Base-by-base conservation (phyloP, 306 rosid genomes). In the Vigna angularis region DNA sequence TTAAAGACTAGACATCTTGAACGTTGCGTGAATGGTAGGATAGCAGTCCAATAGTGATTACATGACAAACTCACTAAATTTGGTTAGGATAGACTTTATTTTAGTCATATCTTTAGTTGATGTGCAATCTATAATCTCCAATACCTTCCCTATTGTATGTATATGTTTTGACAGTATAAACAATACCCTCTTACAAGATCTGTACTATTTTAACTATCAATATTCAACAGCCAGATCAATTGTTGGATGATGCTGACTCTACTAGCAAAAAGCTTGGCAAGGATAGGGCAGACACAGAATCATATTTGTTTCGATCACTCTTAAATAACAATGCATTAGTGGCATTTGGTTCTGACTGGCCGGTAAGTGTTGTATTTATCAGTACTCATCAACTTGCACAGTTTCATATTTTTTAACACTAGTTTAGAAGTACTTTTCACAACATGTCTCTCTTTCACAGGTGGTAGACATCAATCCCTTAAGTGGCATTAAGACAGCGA, bases 271-370 rank as follows among this genome's bases (percentile, higher is more conserved):
- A 90, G 86, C 97, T 94, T 73, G 98, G 97, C 84, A 28, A 72
- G 56, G 89, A 90, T 65, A 94, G 98, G 86, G 97, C 97, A 75
- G 89, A 87, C 72, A 90, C 69, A 61, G 96, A 73, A 53, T 90
- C 97, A 10, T 94, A 86, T 83, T 75, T 91, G 51, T 94, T 91
- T 52, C 78, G 57, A 72, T 89, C 96, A 42, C 93, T 94, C 52
- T 63, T 90, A 67, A 76, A 70, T 69, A 69, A 88, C 80, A 89
- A 80, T 79, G 90, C 85, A 47, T 79, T 48, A 14, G 76, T 94
- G 80, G 87, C 90, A 55, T 85, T 91, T 85, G 97, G 97, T 80
- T 94, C 98, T 58, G 96, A 91, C 82, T 91, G 96, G 90, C 97
- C 97, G 6, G 96, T 91, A 83, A 89, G 96, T 81, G 24, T 20